A percentile compares a stretch with the other conserved stretches of the same genome.
Conservation (phyloP, 2,329 filamentous ascomycete species). For the Aureobasidium zeae region DNA sequence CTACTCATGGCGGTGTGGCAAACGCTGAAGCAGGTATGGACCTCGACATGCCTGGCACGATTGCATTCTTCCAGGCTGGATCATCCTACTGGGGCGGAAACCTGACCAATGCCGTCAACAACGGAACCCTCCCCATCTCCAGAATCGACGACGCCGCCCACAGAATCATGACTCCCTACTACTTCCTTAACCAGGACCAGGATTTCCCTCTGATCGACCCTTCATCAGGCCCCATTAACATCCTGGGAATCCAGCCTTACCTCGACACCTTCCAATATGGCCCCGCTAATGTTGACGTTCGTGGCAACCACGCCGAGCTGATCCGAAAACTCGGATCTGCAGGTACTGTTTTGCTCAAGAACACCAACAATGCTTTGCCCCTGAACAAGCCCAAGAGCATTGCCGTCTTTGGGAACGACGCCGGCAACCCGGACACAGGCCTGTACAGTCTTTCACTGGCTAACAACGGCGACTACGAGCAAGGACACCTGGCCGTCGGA, state of each 20-base stretch:
- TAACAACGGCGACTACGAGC: constrained; percentile 37
- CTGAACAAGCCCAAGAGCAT: constrained; percentile 37
- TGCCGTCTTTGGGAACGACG: constrained; percentile 34
- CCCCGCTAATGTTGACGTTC: constrained; percentile 6
- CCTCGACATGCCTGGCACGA: constrained; percentile 35
- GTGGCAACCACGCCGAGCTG: constrained; percentile 43
- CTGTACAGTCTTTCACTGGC: constrained; percentile 29
- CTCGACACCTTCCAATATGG: constrained; percentile 34
- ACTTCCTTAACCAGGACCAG: constrained; percentile 50
- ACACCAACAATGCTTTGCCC: constrained; percentile 48
- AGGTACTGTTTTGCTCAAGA: constrained; percentile 54
- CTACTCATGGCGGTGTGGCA: constrained; percentile 46
- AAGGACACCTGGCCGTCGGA: constrained; percentile 19
- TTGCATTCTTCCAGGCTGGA: constrained; percentile 17
- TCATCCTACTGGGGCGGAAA: constrained; percentile 20
- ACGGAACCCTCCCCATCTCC: constrained; percentile 41
- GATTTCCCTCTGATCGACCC: constrained; percentile 41
- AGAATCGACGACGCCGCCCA: constrained; percentile 52
- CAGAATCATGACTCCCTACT: constrained; percentile 43
- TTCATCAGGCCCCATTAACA: constrained; percentile 20
- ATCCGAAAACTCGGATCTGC: constrained; percentile 46
- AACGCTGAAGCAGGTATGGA: constrained; percentile 52
- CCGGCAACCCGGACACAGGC: constrained; percentile 40
- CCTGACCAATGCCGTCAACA: constrained; percentile 44
- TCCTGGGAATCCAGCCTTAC: constrained; percentile 48